Base-by-base conservation (phyloP, 192 early-diverging fungal species). In the Coemansia sp. region DNA sequence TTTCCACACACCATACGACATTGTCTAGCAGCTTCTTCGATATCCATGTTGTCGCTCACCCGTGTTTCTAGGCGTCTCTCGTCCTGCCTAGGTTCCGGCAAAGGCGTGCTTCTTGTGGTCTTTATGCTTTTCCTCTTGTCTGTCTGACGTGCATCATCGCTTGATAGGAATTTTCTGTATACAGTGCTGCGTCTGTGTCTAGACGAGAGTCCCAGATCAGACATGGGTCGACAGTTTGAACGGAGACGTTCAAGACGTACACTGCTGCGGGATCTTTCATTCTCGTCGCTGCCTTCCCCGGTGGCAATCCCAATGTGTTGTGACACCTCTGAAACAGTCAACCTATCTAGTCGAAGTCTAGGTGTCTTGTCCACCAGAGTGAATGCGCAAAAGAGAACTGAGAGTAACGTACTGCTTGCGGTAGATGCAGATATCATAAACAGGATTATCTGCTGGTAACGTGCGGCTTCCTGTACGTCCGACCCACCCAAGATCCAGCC, bases 401-500 rank as follows among this genome's bases (percentile, higher is more conserved):
- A 69, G 2, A 72, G 71, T 18, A 92, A 61, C 0, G 85, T 82
- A 35, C 84, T 88, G 26, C 92, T 79, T 7, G 85, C 84, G 12
- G 84, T 83, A 35, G 86, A 86, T 0, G 91, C 87, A 26, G 86
- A 85, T 35, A 94, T 91, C 88, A 94, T 89, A 70, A 92, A 94
- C 87, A 91, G 86, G 42, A 94, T 89, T 40, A 92, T 89, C 58
- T 90, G 87, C 66, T 92, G 91, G 63, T 91, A 92, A 51, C 86
- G 79, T n/a, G 86, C 90, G 0, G 93, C 91, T 45, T 92, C 86
- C 65, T 84, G 83, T 20, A 93, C 87, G 6, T 86, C 83, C 0
- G 91, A 85, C 20, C 93, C 93, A 18, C 88, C 89, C 56, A 94
- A 84, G 37, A 94, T 84, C 63, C 91, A 91, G 45, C 93, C 93